Base-by-base conservation (phyloP, 768 basidiomycete genomes). In the Lactarius tabidus region DNA sequence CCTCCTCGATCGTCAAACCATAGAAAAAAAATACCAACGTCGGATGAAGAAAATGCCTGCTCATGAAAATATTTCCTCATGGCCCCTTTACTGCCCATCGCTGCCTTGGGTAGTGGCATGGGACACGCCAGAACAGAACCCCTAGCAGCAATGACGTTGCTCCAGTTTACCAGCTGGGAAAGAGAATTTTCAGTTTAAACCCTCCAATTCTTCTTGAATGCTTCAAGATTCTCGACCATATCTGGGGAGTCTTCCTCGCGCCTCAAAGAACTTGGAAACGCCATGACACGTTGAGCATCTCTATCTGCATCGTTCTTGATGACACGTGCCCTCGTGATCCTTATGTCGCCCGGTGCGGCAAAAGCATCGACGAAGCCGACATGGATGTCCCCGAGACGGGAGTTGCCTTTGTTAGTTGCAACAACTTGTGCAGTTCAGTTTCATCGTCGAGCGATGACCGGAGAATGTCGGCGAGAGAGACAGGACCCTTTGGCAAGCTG, bases 1-100 rank as follows among this genome's bases (percentile, higher is more conserved):
- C 83, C 74, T 86, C 78, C 68, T 82, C 83, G 6, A 81, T 74
- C 10, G 80, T 82, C 72, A 88, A 69, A 1, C 84, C 85, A 76
- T 82, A 86, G n/a, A 52, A 88, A 74, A 71, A 87, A 88, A 15
- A 88, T 74, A 71, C 87, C 86, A 23, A 87, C 77, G 71, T 88
- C 86, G 0, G 85, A 86, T 1, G 84, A 81, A 6, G 86, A 84
- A 64, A 83, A 88, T 4, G 80, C 80, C 5, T 71, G 75, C 15
- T 75, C 76, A 65, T 88, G 86, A 67, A 81, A 88, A 66, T 80
- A 79, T 71, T 86, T 86, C 59, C 86, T 78, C 61, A 83, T 81
- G 0, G 82, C 75, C 62, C 84, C 76, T 74, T 85, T 87, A 26
- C 82, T 84, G 6, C 72, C 77, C 75, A 80, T 83, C 33, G 78